Conservation (phyloP, 257 asterid species). For the Solanum stenotomum region DNA sequence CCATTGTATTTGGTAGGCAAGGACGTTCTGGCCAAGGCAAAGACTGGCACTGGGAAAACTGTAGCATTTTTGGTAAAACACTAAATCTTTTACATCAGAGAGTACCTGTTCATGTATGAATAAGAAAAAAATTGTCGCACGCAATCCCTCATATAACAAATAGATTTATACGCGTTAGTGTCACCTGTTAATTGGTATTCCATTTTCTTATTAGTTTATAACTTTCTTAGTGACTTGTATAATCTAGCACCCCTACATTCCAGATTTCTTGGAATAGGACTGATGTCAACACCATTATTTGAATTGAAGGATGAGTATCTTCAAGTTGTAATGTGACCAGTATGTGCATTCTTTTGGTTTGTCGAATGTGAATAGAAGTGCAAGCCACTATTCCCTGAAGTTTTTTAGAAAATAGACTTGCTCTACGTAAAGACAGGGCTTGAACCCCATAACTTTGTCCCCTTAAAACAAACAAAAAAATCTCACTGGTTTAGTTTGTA, state of each 20-base stretch:
- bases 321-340: neutral
- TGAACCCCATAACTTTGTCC: neutral
- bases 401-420: neutral
- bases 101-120: neutral
- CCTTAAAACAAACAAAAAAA: neutral
- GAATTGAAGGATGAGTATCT: neutral
- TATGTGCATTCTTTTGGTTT: neutral
- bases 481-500: neutral
- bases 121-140: neutral
- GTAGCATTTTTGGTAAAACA: constrained; percentile 85
- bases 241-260: neutral
- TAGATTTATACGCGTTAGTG: neutral
- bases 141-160: neutral
- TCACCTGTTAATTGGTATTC: neutral
- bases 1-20: constrained; percentile 45
- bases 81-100: constrained; percentile 4
- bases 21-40: constrained; percentile 98
- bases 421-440: neutral
- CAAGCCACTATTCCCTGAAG: neutral
- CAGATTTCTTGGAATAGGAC: neutral
- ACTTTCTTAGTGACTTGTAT: neutral
- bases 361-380: neutral
- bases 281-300: neutral
- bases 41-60: constrained; percentile 97
- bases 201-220: neutral